These are phyloP conservation scores for Penicillium sp. DNA, from an alignment of 2,329 filamentous ascomycete species.

Conservation along the genomic window DNA sequence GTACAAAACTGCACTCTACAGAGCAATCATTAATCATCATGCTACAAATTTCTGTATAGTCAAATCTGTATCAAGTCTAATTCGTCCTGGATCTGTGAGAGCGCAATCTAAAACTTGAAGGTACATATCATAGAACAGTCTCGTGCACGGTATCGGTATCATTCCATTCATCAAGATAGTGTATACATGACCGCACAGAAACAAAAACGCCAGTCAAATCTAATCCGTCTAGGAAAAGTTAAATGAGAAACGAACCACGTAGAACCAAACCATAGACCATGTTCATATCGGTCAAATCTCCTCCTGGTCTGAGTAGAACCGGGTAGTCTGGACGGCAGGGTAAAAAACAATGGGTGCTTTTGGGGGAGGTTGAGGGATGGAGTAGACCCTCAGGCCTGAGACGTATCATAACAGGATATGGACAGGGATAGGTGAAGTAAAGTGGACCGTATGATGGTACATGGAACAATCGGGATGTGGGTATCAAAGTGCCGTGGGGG, in stretches of 20 bases:
- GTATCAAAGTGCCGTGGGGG: constrained; percentile 19
- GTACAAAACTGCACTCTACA: constrained; percentile 21
- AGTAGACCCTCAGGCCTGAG: not conserved
- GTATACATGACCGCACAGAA: constrained; percentile 14
- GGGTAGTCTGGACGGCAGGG: not conserved
- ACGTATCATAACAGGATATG: not conserved
- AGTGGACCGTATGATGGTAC: constrained; percentile 19
- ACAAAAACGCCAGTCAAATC: constrained; percentile 13
- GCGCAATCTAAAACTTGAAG: not conserved
- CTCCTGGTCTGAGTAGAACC: not conserved
- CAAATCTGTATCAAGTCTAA: not conserved
- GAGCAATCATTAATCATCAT: constrained; percentile 9
- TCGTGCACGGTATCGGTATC: constrained; percentile 4
- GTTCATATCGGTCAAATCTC: constrained; percentile 21
- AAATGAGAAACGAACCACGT: constrained; percentile 1
- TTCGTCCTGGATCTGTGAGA: not conserved
- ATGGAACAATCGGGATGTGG: constrained; percentile 20
- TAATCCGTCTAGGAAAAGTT: constrained; percentile 10
- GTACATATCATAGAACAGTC: not conserved
- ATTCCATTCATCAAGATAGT: constrained; percentile 20
- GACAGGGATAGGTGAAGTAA: not conserved
- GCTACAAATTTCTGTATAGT: not conserved
- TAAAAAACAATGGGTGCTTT: constrained; percentile 6
- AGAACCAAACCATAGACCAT: constrained; percentile 16
- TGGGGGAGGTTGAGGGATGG: not conserved